Conservation (phyloP, 2,329 filamentous ascomycete genomes). For the Coniochaeta sp. region DNA sequence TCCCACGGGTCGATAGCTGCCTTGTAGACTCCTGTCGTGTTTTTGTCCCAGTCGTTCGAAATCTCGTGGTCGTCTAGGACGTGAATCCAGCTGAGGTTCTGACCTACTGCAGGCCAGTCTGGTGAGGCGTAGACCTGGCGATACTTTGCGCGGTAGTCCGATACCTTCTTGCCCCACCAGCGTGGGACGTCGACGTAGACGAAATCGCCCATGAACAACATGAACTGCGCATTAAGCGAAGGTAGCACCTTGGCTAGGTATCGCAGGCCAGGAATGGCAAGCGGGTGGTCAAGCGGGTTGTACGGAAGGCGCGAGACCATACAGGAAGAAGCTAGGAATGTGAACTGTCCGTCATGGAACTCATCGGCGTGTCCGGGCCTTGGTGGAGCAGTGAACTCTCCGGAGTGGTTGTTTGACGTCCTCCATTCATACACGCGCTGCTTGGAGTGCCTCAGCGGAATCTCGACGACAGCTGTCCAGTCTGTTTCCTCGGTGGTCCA, state of each 20-base stretch:
- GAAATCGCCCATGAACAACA: conserved; percentile 80
- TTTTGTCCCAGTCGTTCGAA: conserved; percentile 82
- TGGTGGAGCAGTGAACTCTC: conserved; percentile 73
- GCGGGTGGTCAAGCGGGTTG: conserved; percentile 70
- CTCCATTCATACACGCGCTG: conserved; percentile 76
- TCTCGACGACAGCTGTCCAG: conserved; percentile 64
- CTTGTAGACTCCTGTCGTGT: conserved; percentile 71
- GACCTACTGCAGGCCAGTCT: conserved; percentile 70
- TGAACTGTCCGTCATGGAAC: conserved; percentile 63
- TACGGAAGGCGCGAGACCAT: conserved; percentile 91
- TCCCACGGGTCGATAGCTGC: conserved; percentile 78
- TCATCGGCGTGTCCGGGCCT: conserved; percentile 55
- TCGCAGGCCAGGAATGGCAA: conserved; percentile 73
- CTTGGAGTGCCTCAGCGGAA: conserved; percentile 56
- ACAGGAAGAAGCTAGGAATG: conserved; percentile 88
- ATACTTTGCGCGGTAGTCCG: conserved; percentile 85
- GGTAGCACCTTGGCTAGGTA: conserved; percentile 68
- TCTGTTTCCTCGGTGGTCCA: conserved; percentile 71
- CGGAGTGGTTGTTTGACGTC: conserved; percentile 79
- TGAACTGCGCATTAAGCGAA: conserved; percentile 65
- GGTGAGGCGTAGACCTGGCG: conserved; percentile 93
- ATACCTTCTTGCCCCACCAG: conserved; percentile 61
- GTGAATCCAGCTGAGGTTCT: conserved; percentile 92
- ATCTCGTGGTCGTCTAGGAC: conserved; percentile 97
- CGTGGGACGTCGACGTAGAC: conserved; percentile 87